Conservation (phyloP, 2,329 filamentous ascomycete genomes). For the Atkinsonella texensis region DNA sequence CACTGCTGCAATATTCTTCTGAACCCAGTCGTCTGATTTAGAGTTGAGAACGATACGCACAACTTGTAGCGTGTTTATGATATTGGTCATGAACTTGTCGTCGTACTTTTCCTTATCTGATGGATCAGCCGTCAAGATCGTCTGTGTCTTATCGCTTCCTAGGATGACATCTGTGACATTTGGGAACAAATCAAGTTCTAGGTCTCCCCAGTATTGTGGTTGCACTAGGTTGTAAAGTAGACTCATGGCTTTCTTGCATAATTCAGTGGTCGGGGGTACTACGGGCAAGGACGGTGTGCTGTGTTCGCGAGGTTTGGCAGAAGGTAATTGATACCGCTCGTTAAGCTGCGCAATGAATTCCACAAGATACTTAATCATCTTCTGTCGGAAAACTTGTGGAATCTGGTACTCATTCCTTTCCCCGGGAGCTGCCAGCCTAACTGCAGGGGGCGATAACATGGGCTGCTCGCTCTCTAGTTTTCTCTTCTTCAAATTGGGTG, state of each 20-base stretch:
- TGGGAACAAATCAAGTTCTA: constrained; percentile 83
- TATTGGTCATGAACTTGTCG: constrained; percentile 72
- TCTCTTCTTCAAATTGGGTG: constrained; percentile 63
- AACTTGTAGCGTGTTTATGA: constrained; percentile 90
- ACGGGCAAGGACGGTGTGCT: constrained; percentile 31
- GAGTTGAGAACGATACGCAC: constrained; percentile 80
- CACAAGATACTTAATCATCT: constrained; percentile 89
- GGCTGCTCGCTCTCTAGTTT: constrained; percentile 55
- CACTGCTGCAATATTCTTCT: constrained; percentile 61
- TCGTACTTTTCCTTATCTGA: constrained; percentile 61
- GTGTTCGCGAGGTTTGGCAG: constrained; percentile 51
- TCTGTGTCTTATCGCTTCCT: constrained; percentile 62
- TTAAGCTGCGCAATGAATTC: constrained; percentile 87
- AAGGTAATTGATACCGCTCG: constrained; percentile 71
- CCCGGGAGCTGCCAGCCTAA: constrained; percentile 24
- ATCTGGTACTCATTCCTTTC: constrained; percentile 58
- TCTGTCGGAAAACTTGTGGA: constrained; percentile 52
- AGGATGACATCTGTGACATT: constrained; percentile 82
- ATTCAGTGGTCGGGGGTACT: constrained; percentile 53
- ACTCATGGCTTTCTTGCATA: constrained; percentile 73
- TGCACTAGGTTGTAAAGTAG: constrained; percentile 77
- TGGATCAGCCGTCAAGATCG: constrained; percentile 46
- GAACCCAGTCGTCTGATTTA: constrained; percentile 83
- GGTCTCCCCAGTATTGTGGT: constrained; percentile 78
- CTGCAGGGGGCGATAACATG: constrained; percentile 42